These are phyloP conservation scores for Ustilago shanxiensis DNA, from an alignment of 1,284 basidiomycete genomes.

Conservation along the genomic window DNA sequence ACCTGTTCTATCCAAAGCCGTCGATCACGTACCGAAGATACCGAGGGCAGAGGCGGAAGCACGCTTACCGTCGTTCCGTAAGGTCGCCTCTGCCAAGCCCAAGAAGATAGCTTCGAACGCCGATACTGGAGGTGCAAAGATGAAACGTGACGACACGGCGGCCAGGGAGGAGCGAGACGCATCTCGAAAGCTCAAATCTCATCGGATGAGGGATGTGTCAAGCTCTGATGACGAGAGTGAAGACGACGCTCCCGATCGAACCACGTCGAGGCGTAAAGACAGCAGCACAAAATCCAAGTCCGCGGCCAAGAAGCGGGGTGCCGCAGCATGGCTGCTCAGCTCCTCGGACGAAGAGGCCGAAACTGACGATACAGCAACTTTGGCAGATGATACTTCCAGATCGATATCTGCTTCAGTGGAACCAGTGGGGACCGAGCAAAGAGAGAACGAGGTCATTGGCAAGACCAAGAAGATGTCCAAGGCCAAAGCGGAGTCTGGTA, in stretches of 20 bases:
- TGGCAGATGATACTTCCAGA: conserved; percentile 18
- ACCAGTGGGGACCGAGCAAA: conserved; percentile 14
- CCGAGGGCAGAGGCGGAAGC: conserved; percentile 12
- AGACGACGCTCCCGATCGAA: not conserved
- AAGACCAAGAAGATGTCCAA: conserved; percentile 29
- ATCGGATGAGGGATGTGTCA: not conserved
- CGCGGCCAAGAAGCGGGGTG: conserved; percentile 27
- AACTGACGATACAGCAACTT: conserved; percentile 23
- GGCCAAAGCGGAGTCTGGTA: conserved; percentile 13
- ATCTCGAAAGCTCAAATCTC: conserved; percentile 14
- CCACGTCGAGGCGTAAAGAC: conserved; percentile 4
- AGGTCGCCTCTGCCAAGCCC: conserved; percentile 10
- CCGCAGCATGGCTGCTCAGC: conserved; percentile 22
- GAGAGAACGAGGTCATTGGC: not conserved
- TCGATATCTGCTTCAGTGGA: conserved; percentile 39
- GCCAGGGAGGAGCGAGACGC: conserved; percentile 7
- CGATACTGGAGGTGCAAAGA: conserved; percentile 5
- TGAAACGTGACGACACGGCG: conserved; percentile 7
- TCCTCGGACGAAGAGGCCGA: conserved; percentile 30
- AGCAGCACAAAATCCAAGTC: conserved; percentile 9
- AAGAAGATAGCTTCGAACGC: conserved; percentile 14
- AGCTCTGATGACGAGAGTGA: conserved; percentile 33
- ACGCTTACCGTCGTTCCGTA: conserved; percentile 56
- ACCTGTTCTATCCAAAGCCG: not conserved
- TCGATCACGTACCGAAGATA: conserved; percentile 4